Evolutionary conservation across 805 yeast genomes (phyloP).

Genomic region (Candida sonorensis): DNA sequence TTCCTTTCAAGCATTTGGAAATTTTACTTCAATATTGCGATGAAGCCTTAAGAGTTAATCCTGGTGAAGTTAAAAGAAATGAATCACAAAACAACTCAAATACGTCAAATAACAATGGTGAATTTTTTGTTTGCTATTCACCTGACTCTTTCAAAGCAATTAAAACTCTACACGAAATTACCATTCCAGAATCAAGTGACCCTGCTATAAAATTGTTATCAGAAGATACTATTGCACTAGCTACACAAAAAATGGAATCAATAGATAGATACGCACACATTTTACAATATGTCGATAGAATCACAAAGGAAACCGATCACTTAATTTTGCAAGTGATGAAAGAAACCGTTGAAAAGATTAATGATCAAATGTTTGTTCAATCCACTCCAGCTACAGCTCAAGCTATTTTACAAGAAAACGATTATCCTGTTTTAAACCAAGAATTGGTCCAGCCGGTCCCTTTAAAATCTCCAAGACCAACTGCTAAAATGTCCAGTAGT

Average conservation of each 20-base stretch:
- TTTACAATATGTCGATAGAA: conserved; percentile 64
- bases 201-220: conserved; percentile 56
- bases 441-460: conserved; percentile 6
- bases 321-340: conserved; percentile 57
- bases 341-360: conserved; percentile 53
- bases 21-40: conserved; percentile 61
- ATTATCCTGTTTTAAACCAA: too few relatives aligned
- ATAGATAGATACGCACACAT: conserved; percentile 67
- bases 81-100: conserved; percentile 13
- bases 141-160: conserved; percentile 59
- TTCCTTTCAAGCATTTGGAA: conserved; percentile 57
- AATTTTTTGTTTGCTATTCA: conserved; percentile 34
- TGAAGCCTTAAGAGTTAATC: conserved; percentile 65
- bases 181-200: conserved; percentile 49
- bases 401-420: too few relatives aligned
- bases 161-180: conserved; percentile 32
- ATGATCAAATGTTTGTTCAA: conserved; percentile 24
- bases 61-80: conserved; percentile 46
- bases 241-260: conserved; percentile 61
- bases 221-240: conserved; percentile 58
- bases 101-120: conserved; percentile 14
- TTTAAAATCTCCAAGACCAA: conserved; percentile 16
- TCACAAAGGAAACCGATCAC: conserved; percentile 71
- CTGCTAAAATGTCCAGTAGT: conserved; percentile 5
- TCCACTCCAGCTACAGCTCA: conserved; percentile 17